Conservation (phyloP, 345 rosid species). For the Microcos paniculata region DNA sequence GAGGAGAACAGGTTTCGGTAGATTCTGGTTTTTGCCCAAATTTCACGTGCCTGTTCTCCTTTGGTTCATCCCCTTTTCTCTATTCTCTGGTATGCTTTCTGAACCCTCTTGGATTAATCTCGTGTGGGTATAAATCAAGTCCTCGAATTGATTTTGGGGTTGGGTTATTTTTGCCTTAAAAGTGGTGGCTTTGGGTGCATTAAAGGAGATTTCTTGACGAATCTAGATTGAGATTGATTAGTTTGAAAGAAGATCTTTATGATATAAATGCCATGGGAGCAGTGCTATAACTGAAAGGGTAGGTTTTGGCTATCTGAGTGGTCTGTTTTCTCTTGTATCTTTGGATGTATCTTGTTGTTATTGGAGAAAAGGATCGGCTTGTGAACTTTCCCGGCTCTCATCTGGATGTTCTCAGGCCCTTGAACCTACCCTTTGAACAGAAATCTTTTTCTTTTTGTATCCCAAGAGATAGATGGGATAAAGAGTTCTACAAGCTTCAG, state of each 20-base stretch:
- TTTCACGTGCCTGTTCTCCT: constrained; percentile 18
- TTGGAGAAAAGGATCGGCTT: constrained; percentile 55
- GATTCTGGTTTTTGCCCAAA: not conserved
- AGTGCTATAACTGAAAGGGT: constrained; percentile 20
- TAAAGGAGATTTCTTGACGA: not conserved
- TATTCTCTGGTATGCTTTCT: constrained; percentile 10
- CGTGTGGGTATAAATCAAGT: not conserved
- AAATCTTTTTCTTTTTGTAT: constrained; percentile 38
- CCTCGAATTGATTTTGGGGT: not conserved
- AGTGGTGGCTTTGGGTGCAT: not conserved
- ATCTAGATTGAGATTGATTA: not conserved
- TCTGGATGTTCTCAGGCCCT: constrained; percentile 67
- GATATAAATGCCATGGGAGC: constrained; percentile 24
- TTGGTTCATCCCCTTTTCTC: not conserved
- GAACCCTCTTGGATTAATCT: not conserved
- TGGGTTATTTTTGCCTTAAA: not conserved
- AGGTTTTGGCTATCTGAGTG: constrained; percentile 20
- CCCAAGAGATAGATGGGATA: constrained; percentile 93
- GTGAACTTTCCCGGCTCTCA: constrained; percentile 46
- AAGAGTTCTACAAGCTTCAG: constrained; percentile 54
- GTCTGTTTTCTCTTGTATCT: constrained; percentile 28
- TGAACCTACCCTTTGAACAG: constrained; percentile 35
- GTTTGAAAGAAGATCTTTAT: not conserved
- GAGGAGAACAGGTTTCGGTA: constrained; percentile 10
- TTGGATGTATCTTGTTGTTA: constrained; percentile 70